Conservation (phyloP, 139 green algal genomes). For the Mesotaenium endlicherianum region DNA sequence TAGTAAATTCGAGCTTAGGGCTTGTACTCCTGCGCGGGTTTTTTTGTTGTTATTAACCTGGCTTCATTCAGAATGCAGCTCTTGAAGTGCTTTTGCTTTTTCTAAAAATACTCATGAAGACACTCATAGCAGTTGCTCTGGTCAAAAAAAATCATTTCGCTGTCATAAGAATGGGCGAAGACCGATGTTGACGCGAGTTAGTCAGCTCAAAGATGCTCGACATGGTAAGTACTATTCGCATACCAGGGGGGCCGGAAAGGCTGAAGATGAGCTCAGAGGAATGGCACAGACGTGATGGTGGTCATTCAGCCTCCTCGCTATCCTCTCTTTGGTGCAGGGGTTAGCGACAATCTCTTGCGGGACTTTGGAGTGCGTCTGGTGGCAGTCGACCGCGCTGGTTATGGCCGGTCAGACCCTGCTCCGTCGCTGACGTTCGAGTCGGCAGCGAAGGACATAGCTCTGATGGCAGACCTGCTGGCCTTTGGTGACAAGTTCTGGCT, state of each 20-base stretch:
- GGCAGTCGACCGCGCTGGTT: slow-evolving; percentile 28
- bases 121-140: too few relatives aligned
- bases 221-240: too few relatives aligned
- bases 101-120: not conserved
- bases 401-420: slow-evolving; percentile 26
- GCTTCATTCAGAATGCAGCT: not conserved
- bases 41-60: not conserved
- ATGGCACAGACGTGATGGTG: too few relatives aligned
- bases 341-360: not conserved
- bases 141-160: too few relatives aligned
- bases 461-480: slow-evolving; percentile 9
- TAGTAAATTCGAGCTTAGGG: not conserved
- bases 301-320: too few relatives aligned
- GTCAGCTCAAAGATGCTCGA: too few relatives aligned
- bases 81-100: not conserved
- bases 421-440: not conserved
- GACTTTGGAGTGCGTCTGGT: slow-evolving; percentile 27
- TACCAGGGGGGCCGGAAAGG: too few relatives aligned
- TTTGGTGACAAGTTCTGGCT: slow-evolving; percentile 31
- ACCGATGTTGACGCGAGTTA: too few relatives aligned
- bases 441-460: not conserved
- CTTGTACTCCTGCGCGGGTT: not conserved
- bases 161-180: too few relatives aligned
- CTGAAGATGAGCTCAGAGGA: too few relatives aligned
- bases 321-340: slow-evolving; percentile 3